Evolutionary conservation across 352 stramenopile genomes (phyloP).

Genomic region (Phytophthora cactorum): DNA sequence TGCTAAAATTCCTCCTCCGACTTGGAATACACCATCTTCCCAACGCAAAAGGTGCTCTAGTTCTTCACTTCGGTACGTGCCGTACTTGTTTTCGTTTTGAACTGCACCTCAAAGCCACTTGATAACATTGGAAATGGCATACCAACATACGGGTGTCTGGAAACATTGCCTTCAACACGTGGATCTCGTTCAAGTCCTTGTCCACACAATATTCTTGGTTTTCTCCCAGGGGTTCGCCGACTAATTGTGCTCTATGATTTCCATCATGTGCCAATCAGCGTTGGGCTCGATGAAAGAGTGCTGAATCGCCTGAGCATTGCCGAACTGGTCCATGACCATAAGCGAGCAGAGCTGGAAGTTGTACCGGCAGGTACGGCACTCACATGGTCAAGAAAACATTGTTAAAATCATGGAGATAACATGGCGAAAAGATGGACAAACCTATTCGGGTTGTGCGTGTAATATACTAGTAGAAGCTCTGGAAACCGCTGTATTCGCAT

Average conservation of each 20-base stretch:
- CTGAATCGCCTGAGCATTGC: constrained; percentile 6
- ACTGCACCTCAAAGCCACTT: constrained; percentile 1
- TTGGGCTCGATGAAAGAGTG: constrained; percentile 13
- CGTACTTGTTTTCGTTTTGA: constrained; percentile 9
- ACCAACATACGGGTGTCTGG: background rate
- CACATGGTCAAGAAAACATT: constrained; percentile 10
- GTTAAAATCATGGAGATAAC: constrained; percentile 1
- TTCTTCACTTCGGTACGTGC: constrained; percentile 4
- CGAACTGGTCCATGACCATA: constrained; percentile 19
- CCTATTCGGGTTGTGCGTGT: constrained; percentile 22
- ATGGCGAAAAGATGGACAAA: background rate
- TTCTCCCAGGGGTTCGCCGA: background rate
- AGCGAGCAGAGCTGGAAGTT: constrained; percentile 10
- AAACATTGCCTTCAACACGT: constrained; percentile 5
- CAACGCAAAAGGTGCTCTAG: constrained; percentile 5
- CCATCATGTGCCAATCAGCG: constrained; percentile 12
- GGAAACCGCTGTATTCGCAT: background rate
- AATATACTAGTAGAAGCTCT: constrained; percentile 14
- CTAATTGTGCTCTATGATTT: constrained; percentile 5
- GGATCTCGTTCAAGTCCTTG: constrained; percentile 18
- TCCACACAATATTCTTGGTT: constrained; percentile 11
- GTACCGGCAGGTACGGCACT: background rate
- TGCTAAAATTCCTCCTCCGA: background rate
- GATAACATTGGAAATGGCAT: constrained; percentile 13
- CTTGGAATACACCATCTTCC: constrained; percentile 6